A percentile compares a stretch with the other conserved stretches of the same genome.
These are phyloP conservation scores for Ceratobasidium sp. DNA, from an alignment of 1,284 basidiomycete species.

Conservation along the genomic window DNA sequence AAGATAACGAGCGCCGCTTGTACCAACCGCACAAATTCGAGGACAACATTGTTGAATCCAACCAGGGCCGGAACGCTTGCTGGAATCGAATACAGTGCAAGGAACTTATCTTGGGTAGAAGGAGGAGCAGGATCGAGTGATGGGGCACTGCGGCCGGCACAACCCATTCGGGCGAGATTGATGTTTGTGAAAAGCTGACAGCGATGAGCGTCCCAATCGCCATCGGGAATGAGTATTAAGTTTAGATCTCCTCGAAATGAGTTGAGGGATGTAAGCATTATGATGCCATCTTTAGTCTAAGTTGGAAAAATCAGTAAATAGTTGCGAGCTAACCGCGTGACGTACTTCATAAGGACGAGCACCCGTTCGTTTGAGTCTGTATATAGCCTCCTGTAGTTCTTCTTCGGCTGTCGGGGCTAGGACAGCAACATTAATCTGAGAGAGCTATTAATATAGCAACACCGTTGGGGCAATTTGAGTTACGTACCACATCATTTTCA, in stretches of 20 bases:
- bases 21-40: slow-evolving; percentile 76
- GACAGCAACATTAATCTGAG: slow-evolving; percentile 68
- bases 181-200: slow-evolving; percentile 80
- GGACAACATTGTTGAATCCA: slow-evolving; percentile 67
- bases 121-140: slow-evolving; percentile 64
- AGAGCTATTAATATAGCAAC: not conserved
- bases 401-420: slow-evolving; percentile 62
- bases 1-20: slow-evolving; percentile 75
- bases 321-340: not conserved
- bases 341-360: slow-evolving; percentile 73
- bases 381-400: slow-evolving; percentile 70
- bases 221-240: slow-evolving; percentile 77
- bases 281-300: slow-evolving; percentile 70
- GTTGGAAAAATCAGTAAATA: slow-evolving; percentile 18
- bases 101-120: slow-evolving; percentile 36
- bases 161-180: slow-evolving; percentile 79
- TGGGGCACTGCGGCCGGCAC: slow-evolving; percentile 75
- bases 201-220: slow-evolving; percentile 68
- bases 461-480: not conserved
- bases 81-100: slow-evolving; percentile 32
- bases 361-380: slow-evolving; percentile 68
- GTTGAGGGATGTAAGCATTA: slow-evolving; percentile 83
- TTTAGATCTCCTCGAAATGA: slow-evolving; percentile 86
- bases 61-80: slow-evolving; percentile 20
- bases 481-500: slow-evolving; percentile 66